Base-by-base conservation (phyloP, 805 yeast genomes). In the Candida quercuum region DNA sequence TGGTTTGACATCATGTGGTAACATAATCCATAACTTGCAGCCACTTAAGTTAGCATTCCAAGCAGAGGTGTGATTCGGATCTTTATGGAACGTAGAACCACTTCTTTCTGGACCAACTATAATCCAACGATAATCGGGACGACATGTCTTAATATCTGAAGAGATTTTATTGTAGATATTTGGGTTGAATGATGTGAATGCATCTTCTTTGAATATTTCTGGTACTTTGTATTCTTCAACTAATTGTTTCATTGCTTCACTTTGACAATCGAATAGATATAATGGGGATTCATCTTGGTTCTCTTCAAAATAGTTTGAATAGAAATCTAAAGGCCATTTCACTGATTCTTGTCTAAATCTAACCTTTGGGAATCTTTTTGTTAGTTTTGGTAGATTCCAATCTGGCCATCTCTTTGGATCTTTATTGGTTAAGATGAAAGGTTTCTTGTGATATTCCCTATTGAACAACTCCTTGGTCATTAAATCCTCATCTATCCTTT, bases 111-210 rank as follows among this genome's bases (percentile, higher is more conserved):
- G 88, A 0, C 97, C 97, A 7, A 84, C 71, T 33, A 89, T 89
- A 17, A 88, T 63, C 97, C 97, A 88, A n/a, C 91, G 74, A 56
- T 84, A 82, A 58, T 88, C 96, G 1, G 97, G 97, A 35, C 96
- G 66, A 48, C 84, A 79, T 13, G 28, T 37, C 8, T 36, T 32
- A 3, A 13, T 13, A 3, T 17, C 23, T 6, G 31, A 23, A 0
- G 47, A 6, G n/a, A 24, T 36, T 6, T 32, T 26, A 5, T 22
- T 11, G 2, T 23, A 24, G 4, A 34, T 22, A 1, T 46, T 42
- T n/a, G 38, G 42, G 48, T 47, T 57, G 40, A 82, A 72, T n/a
- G 77, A 56, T 18, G 67, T 69, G 59, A 86, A 86, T 32, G 72
- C 67, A 56, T 86, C 95, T 14, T 66, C 50, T 31, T 69, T 63